Evolutionary conservation across 176 grass and related monocot species (phyloP), one percentile per base, ranked within the genome.

Genomic region (Puccinellia tenuiflora): DNA sequence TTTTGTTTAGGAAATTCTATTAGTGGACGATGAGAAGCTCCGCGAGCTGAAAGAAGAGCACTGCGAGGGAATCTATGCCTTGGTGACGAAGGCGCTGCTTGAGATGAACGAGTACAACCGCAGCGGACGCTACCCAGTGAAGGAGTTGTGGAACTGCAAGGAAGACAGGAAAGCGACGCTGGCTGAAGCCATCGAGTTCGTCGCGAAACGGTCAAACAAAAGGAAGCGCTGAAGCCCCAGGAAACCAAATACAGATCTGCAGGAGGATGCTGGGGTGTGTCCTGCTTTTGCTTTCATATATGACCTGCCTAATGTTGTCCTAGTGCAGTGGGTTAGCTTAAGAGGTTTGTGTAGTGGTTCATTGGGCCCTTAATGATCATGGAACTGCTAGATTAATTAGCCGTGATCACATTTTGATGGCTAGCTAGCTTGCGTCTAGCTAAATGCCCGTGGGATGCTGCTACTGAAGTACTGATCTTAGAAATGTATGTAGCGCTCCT

Each of bases 41-140:
- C 22, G 75, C 59, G 82, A 45, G 48, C 80, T 20, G 55, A 59
- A 59, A 26, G 55, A 13, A 59, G 9, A 59, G 24, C 15, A 86
- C 0, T 79, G 86, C 34, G 66, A 80, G 35, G 74, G 76, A 25
- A 69, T 68, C 22, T 86, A 70, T 67, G 30, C 54, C 9, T 87
- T 81, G 48, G 83, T 89, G 25, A 73, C 52, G 2, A 89, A 11
- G 20, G 83, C 83, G 4, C 45, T 92, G 51, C 7, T 70, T 22
- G 90, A 92, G 26, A 86, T 92, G 9, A 83, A 84, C 8, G 86
- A 89, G 68, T 89, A 88, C 42, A 92, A 84, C 33, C 86, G 83
- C 2, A 82, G 68, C 29, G 79, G 65, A 6, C 73, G 79, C 14
- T 83, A 68, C 66, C 34, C 43, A 0, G 75, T 89, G 39, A 37